Evolutionary conservation across 192 early-diverging fungal genomes (phyloP).

Genomic region (Gonapodya sp.): DNA sequence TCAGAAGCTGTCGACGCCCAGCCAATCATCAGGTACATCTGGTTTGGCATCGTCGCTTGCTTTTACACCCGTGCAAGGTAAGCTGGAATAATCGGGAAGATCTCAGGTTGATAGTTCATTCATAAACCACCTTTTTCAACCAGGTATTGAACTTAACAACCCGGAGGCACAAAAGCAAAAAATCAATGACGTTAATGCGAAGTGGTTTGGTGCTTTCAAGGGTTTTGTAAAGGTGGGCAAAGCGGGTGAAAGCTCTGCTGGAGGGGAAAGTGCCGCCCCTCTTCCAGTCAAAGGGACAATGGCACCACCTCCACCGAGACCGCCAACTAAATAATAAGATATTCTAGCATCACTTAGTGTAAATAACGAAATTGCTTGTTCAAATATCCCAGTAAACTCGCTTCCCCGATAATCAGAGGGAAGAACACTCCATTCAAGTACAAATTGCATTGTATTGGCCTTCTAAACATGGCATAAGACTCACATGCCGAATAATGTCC

Average conservation of each 20-base stretch:
- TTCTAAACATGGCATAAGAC: too few relatives aligned
- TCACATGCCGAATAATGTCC: too few relatives aligned
- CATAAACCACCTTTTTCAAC: neutral
- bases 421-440: too few relatives aligned
- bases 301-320: constrained; percentile 7
- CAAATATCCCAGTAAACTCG: too few relatives aligned
- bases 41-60: constrained; percentile 82
- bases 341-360: neutral
- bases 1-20: neutral
- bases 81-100: too few relatives aligned
- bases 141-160: constrained; percentile 77
- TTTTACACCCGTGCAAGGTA: constrained; percentile 83
- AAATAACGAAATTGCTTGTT: too few relatives aligned
- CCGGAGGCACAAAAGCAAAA: constrained; percentile 58
- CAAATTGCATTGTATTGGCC: too few relatives aligned
- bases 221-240: constrained; percentile 42
- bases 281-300: neutral
- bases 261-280: neutral
- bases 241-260: neutral
- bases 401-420: too few relatives aligned
- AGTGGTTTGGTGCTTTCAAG: constrained; percentile 64
- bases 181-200: constrained; percentile 54
- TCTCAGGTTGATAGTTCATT: too few relatives aligned
- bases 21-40: constrained; percentile 35
- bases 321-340: neutral